These are phyloP conservation scores for Chrysoporthe deuterocubensis DNA, from an alignment of 2,329 filamentous ascomycete genomes.

Conservation along the genomic window DNA sequence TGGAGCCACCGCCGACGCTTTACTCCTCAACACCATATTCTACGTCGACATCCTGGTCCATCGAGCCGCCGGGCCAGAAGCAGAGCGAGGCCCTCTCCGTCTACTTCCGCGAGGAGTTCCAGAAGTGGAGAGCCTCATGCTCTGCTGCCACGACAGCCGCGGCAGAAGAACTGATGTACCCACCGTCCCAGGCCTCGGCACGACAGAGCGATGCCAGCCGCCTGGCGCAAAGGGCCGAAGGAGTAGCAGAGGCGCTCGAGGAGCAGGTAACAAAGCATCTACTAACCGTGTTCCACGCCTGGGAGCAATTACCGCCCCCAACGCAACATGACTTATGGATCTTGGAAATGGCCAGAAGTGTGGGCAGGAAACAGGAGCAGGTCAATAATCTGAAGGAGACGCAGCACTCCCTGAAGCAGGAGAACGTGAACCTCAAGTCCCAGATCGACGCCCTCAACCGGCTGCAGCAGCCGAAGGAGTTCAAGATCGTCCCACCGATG, in stretches of 20 bases:
- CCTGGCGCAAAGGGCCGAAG: constrained; percentile 52
- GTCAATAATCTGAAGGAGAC: constrained; percentile 54
- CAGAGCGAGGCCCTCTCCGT: constrained; percentile 74
- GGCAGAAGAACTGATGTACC: constrained; percentile 56
- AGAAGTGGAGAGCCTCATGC: constrained; percentile 63
- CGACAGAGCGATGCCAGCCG: constrained; percentile 50
- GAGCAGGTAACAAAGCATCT: constrained; percentile 75
- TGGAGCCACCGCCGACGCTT: constrained; percentile 79
- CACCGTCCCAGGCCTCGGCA: constrained; percentile 43
- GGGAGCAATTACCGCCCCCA: constrained; percentile 66
- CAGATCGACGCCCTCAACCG: constrained; percentile 64
- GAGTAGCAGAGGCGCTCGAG: constrained; percentile 63
- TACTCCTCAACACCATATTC: constrained; percentile 82
- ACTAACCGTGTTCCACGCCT: constrained; percentile 76
- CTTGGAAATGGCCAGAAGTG: constrained; percentile 63
- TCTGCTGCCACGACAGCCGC: constrained; percentile 53
- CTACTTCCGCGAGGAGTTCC: constrained; percentile 70
- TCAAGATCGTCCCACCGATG: constrained; percentile 54
- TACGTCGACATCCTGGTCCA: constrained; percentile 79
- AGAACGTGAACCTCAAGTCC: constrained; percentile 58
- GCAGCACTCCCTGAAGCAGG: constrained; percentile 58
- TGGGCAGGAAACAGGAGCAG: constrained; percentile 61
- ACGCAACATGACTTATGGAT: constrained; percentile 64
- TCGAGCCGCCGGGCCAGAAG: constrained; percentile 72
- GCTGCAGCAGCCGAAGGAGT: constrained; percentile 64